Percentiles rank a stretch among this genome's conserved stretches.
Evolutionary conservation across 495 filamentous ascomycete genomes (phyloP).

Genomic region (Penicillium lagena): DNA sequence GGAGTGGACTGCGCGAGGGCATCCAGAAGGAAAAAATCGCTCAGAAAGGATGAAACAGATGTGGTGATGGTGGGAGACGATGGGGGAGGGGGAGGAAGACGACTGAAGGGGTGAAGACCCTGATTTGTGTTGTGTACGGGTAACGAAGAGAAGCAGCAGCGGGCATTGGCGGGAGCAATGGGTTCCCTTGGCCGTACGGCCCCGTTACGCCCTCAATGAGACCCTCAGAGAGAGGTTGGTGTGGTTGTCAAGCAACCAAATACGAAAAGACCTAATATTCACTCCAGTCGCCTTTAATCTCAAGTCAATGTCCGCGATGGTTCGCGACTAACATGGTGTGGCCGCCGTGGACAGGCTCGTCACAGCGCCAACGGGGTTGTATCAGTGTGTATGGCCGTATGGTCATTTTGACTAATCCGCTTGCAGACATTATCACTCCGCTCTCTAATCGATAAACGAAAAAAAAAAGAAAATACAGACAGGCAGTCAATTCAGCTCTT

Average conservation of each 20-base stretch:
- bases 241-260: no score
- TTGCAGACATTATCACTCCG: constrained; percentile 4
- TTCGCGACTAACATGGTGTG: no score
- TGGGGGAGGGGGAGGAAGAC: constrained; percentile 28
- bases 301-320: no score
- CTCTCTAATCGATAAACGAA: constrained; percentile 13
- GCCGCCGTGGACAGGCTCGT: no score
- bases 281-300: no score
- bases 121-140: not conserved
- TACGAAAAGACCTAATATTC: no score
- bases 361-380: no score
- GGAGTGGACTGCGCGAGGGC: constrained; percentile 38
- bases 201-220: no score
- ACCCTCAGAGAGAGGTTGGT: no score
- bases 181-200: no score
- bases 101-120: constrained; percentile 21
- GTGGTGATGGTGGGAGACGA: constrained; percentile 40
- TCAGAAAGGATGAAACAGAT: constrained; percentile 48
- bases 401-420: constrained; percentile 6
- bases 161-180: no score
- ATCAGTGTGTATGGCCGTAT: no score
- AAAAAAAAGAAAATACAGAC: constrained; percentile 18
- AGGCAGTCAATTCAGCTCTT: constrained; percentile 10
- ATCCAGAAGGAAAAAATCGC: constrained; percentile 47
- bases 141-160: constrained; percentile 18